A percentile compares a stretch with the other conserved stretches of the same genome.
These are phyloP conservation scores for Malus hybrid DNA, from an alignment of 331 rosid species.

Conservation along the genomic window DNA sequence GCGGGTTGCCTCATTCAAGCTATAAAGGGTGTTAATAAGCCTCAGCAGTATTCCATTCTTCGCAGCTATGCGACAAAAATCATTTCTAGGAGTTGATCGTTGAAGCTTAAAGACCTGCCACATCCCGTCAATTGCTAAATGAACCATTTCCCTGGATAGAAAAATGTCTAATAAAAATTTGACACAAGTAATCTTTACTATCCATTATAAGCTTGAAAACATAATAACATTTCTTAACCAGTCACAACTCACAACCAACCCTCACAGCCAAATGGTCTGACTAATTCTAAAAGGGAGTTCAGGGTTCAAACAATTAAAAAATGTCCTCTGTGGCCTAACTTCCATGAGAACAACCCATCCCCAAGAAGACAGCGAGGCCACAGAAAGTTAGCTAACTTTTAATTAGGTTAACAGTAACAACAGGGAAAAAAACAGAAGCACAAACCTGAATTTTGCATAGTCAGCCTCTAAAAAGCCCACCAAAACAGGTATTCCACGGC, in stretches of 20 bases:
- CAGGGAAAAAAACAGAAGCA: background rate
- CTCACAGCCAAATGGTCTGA: background rate
- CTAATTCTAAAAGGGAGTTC: background rate
- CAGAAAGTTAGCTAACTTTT: background rate
- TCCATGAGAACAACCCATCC: background rate
- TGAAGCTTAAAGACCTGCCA: slow-evolving; percentile 99
- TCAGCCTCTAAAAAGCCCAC: slow-evolving; percentile 98
- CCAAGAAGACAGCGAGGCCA: background rate
- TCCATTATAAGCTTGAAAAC: background rate
- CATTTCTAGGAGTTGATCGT: slow-evolving; percentile 90
- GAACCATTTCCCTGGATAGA: slow-evolving; percentile 88
- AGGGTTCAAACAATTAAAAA: background rate
- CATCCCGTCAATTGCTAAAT: slow-evolving; percentile 99
- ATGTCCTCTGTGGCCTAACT: background rate
- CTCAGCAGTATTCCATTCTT: slow-evolving; percentile 88
- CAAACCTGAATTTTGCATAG: slow-evolving; percentile 96
- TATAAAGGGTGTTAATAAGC: slow-evolving; percentile 94
- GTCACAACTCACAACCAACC: background rate
- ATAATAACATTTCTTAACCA: background rate
- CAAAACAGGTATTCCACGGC: slow-evolving; percentile 97
- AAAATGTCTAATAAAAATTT: slow-evolving; percentile 2
- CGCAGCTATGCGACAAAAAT: slow-evolving; percentile 92
- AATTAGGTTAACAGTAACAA: background rate
- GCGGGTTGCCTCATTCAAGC: slow-evolving; percentile 95
- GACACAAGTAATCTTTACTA: background rate